Evolutionary conservation across 176 grass and related monocot genomes (phyloP).

Genomic region (Oryza officinalis): DNA sequence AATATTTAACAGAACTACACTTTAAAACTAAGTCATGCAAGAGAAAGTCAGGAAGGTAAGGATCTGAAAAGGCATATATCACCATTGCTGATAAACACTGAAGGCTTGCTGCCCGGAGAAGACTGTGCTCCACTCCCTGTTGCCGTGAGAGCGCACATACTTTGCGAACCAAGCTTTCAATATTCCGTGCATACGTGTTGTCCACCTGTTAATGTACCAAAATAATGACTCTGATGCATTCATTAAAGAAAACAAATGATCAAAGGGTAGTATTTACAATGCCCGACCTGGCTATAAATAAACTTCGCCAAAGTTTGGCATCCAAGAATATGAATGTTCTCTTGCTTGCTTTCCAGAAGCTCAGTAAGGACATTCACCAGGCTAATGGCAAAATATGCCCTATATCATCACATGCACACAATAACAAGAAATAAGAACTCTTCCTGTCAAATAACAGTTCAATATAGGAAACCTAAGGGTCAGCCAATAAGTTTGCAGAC

Average conservation of each 20-base stretch:
- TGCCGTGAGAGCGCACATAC: conserved; percentile 65
- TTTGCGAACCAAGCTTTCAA: conserved; percentile 82
- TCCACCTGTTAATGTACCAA: conserved; percentile 57
- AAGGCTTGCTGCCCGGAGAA: conserved; percentile 73
- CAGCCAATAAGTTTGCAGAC: conserved; percentile 36
- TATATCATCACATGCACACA: conserved; percentile 48
- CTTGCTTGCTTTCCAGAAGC: conserved; percentile 92
- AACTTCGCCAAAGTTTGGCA: conserved; percentile 93
- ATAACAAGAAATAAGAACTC: conserved; percentile 19
- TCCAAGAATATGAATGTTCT: conserved; percentile 79
- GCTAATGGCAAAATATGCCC: conserved; percentile 96
- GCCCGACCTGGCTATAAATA: conserved; percentile 79
- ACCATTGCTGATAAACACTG: conserved; percentile 90
- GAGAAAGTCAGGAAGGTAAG: conserved; percentile 4
- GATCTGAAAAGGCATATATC: conserved; percentile 34
- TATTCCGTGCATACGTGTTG: conserved; percentile 83
- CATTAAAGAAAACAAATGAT: conserved; percentile 1
- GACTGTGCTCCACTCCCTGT: conserved; percentile 58
- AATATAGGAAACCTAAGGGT: conserved; percentile 7
- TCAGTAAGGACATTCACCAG: conserved; percentile 84
- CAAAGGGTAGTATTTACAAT: neutral
- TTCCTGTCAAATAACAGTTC: conserved; percentile 3
- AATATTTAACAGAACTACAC: conserved; percentile 14
- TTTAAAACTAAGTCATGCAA: conserved; percentile 1
- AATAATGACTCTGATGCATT: neutral